These are phyloP conservation scores for Scopulariopsis brevicaulis DNA, from an alignment of 2,329 filamentous ascomycete genomes.

Conservation along the genomic window DNA sequence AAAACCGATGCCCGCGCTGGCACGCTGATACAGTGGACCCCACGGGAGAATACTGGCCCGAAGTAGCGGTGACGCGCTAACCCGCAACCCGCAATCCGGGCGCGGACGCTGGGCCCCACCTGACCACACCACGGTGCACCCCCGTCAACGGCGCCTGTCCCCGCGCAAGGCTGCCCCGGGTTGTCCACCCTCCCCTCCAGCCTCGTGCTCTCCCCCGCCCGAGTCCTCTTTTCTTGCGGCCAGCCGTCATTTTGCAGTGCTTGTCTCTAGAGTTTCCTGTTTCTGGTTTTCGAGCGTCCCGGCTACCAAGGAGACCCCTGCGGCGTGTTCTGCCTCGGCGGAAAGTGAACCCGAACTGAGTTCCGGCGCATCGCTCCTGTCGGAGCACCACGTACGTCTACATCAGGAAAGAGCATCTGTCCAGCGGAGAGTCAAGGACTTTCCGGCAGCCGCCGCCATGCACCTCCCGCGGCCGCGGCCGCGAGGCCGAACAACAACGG, in stretches of 20 bases:
- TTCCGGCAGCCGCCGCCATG: neutral
- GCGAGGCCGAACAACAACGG: neutral
- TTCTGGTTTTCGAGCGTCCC: no score
- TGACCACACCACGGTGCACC: neutral
- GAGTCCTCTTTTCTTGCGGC: neutral
- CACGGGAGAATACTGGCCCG: no score
- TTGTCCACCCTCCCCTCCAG: neutral
- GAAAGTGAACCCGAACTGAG: neutral
- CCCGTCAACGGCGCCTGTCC: neutral
- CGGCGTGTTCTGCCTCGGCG: neutral
- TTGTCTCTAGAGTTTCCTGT: neutral
- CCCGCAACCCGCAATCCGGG: no score
- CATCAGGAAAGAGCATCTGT: neutral
- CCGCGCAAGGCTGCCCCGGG: neutral
- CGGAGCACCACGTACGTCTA: neutral
- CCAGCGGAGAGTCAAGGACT: neutral
- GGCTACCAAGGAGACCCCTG: neutral
- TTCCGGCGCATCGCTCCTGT: neutral
- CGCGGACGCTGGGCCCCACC: no score
- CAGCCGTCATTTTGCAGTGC: neutral
- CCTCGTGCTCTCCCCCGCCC: neutral
- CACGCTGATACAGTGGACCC: no score
- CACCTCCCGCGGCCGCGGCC: neutral
- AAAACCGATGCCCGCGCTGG: no score
- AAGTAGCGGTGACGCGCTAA: no score